Evolutionary conservation across 768 basidiomycete species (phyloP), one percentile per base, ranked within the genome.

Genomic region (Myochromella boudieri): DNA sequence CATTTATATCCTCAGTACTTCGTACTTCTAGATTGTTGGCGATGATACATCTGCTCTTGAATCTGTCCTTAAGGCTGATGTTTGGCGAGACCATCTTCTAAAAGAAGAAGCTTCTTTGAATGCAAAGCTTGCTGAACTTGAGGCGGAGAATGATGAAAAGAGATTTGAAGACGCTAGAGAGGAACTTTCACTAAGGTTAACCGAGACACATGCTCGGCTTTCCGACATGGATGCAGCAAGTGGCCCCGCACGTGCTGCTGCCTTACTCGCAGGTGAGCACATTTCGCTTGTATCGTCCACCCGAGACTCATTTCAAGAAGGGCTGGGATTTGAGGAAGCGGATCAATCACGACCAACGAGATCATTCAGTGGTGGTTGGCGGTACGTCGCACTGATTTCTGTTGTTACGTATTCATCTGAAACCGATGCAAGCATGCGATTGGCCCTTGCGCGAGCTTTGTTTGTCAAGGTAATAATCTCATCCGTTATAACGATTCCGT

Each of bases 171-270:
- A 91, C 57, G 84, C 88, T 11, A 79, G 87, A 56, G 94, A 97
- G 59, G 95, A 95, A 53, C 76, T 90, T 1, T 82, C 86, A 2
- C 74, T 80, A 6, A 76, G 94, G 44, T 64, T 98, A 25, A 84
- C 88, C 1, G 95, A 99, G 52, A 88, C 97, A 4, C 97, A 98
- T 61, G 72, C 86, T 37, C 80, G 87, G 37, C 68, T 98, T 37
- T 84, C 93, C n/a, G 97, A 99, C 39, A 98, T 99, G 85, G 97
- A 99, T 55, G 95, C 95, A 3, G 95, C 91, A 62, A 95, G 89
- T 61, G 97, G 94, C 3, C 97, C 97, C n/a, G 86, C 92, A 6
- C 71, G 97, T 37, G 95, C 95, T 17, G 91, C 92, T 11, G 78
- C 90, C 15, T 70, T 99, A 20, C 75, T 97, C 21, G 92, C 93